Conservation (phyloP, 2,329 filamentous ascomycete species). For the Paecilomyces variotii region DNA sequence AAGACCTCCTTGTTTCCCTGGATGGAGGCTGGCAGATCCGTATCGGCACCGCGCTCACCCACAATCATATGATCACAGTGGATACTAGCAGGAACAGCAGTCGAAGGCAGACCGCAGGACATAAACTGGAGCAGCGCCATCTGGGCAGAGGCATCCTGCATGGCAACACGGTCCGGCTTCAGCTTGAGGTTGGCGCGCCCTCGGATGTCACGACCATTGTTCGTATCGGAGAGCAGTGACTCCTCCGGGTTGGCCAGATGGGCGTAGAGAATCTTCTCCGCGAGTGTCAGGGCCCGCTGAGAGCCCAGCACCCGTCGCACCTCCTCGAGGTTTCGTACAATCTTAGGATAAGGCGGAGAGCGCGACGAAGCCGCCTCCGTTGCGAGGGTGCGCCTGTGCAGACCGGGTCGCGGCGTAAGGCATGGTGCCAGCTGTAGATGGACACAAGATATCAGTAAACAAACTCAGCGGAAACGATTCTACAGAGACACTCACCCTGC, state of each 20-base stretch:
- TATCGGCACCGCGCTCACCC: slow-evolving; percentile 79
- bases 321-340: slow-evolving; percentile 66
- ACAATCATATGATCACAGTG: slow-evolving; percentile 99
- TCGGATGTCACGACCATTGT: slow-evolving; percentile 75
- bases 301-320: slow-evolving; percentile 66
- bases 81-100: slow-evolving; percentile 91
- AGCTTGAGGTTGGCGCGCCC: slow-evolving; percentile 90
- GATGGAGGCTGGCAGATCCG: slow-evolving; percentile 77
- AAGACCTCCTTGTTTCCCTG: slow-evolving; percentile 94
- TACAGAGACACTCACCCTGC: slow-evolving; percentile 20
- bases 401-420: slow-evolving; percentile 22
- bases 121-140: slow-evolving; percentile 99
- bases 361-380: slow-evolving; percentile 42
- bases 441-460: slow-evolving; percentile 4
- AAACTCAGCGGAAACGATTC: not conserved
- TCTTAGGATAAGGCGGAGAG: slow-evolving; percentile 73
- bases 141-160: slow-evolving; percentile 98
- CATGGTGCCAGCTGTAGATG: slow-evolving; percentile 23
- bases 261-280: slow-evolving; percentile 97
- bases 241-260: slow-evolving; percentile 87
- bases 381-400: slow-evolving; percentile 26
- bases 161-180: slow-evolving; percentile 93
- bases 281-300: slow-evolving; percentile 63
- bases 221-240: slow-evolving; percentile 71
- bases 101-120: slow-evolving; percentile 82